Evolutionary conservation across 2,329 filamentous ascomycete species (phyloP), one percentile per base, ranked within the genome.

Genomic region (Aspergillus vadensis): DNA sequence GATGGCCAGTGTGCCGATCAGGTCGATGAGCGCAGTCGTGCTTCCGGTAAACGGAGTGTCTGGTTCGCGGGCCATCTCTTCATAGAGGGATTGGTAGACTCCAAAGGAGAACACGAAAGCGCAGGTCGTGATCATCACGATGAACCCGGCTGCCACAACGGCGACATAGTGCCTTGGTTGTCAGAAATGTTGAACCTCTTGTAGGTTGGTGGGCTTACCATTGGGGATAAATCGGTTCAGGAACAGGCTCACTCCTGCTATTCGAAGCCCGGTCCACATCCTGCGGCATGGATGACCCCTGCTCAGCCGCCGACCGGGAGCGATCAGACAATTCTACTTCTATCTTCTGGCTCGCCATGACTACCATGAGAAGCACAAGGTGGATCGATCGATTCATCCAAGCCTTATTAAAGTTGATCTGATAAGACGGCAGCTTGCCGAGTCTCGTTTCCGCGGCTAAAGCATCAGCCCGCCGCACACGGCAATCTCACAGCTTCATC

Each of bases 41-140:
- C 70, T 69, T 9, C 70, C 69, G 0, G 69, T 70, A 58, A 80
- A 80, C 2, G 77, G 76, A 0, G 67, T 73, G 17, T 57, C 49
- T 19, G 63, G 43, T 17, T 67, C 53, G 23, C 56, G 57, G n/a
- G 68, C 61, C 69, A 77, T 69, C 30, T 72, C 66, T 61, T 78
- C 73, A 52, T 79, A 79, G 7, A 78, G 71, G 2, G 72, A 75
- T 65, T 79, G 75, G 55, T 77, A 79, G 30, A 79, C 73, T 14
- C 77, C 77, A 51, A 76, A 79, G n/a, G 73, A 68, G 62, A 80
- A 79, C 53, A 73, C 70, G 14, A 78, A 68, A 10, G 73, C 74
- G 57, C 75, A 76, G 30, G 69, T 72, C n/a, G 73, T 76, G 57
- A 76, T 73, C 63, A 72, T 76, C 8, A 74, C 64, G 14, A 69